phyloP scores from a whole-genome alignment of 306 rosid genomes.

The Clitoria ternatea region DNA sequence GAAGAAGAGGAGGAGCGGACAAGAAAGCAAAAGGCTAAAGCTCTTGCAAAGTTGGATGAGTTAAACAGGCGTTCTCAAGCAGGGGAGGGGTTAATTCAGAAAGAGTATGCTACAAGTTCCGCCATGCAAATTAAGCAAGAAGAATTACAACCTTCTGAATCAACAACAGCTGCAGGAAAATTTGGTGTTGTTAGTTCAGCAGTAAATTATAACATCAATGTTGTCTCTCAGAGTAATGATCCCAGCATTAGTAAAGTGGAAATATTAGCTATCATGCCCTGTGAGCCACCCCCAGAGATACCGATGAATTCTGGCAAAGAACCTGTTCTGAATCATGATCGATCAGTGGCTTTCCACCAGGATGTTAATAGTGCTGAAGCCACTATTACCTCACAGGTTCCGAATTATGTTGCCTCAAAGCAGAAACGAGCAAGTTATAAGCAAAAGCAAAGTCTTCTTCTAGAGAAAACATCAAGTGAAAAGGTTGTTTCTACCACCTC shows the following conservation, averaged over 20 bases:
- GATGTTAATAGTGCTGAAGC: constrained; percentile 43
- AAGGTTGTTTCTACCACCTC: constrained; percentile 34
- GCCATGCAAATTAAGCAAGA: constrained; percentile 45
- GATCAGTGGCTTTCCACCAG: constrained; percentile 42
- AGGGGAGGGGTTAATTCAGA: constrained; percentile 41
- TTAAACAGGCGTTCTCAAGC: constrained; percentile 53
- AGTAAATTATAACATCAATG: constrained; percentile 26
- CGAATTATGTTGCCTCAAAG: constrained; percentile 47
- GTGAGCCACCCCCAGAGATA: constrained; percentile 33
- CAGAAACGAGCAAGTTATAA: constrained; percentile 56
- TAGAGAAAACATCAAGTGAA: constrained; percentile 39
- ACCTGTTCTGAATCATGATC: constrained; percentile 30
- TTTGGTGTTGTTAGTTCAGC: constrained; percentile 28
- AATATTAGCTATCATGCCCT: constrained; percentile 30
- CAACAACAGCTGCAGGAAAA: constrained; percentile 25
- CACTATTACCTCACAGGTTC: constrained; percentile 37
- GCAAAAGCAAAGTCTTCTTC: constrained; percentile 54
- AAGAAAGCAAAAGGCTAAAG: constrained; percentile 74
- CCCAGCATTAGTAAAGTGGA: constrained; percentile 28
- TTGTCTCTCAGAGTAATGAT: constrained; percentile 35
- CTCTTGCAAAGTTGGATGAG: constrained; percentile 81
- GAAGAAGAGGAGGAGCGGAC: constrained; percentile 88
- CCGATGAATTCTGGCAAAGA: constrained; percentile 36
- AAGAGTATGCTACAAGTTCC: constrained; percentile 41
- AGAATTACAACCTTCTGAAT: constrained; percentile 42